Conservation (phyloP, 352 stramenopile species). For the Nannochloropsis limnetica region DNA sequence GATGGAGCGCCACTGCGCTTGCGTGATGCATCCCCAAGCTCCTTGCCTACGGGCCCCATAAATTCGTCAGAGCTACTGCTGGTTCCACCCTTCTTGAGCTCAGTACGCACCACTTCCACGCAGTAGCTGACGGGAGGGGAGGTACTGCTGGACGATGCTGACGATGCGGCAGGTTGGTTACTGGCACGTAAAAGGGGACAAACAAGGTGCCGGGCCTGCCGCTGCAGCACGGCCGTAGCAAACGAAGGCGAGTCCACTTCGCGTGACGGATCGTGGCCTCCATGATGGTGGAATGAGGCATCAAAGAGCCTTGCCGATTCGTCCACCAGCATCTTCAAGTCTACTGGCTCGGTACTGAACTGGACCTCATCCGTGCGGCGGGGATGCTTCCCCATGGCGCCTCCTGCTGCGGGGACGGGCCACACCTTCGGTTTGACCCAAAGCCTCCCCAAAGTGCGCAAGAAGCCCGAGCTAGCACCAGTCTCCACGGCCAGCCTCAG, state of each 20-base stretch:
- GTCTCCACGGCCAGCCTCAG: background rate
- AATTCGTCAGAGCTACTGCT: constrained; percentile 2
- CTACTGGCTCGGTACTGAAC: background rate
- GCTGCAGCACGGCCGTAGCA: constrained; percentile 1
- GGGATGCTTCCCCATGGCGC: background rate
- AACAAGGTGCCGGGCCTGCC: background rate
- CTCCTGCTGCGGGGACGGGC: background rate
- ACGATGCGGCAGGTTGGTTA: constrained; percentile 4
- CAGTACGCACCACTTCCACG: constrained; percentile 42
- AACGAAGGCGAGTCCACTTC: background rate
- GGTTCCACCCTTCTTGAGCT: background rate
- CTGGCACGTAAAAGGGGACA: background rate
- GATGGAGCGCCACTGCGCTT: background rate
- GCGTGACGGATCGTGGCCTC: background rate
- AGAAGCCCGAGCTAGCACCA: constrained; percentile 1
- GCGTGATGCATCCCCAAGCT: background rate
- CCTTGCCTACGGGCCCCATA: background rate
- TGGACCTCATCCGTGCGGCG: background rate
- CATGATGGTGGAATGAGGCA: background rate
- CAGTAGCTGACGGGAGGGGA: constrained; percentile 47
- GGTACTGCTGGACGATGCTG: constrained; percentile 8
- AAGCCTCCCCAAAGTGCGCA: background rate
- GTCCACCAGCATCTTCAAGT: constrained; percentile 9
- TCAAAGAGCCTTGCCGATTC: constrained; percentile 19
- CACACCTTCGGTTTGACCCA: background rate